These are phyloP conservation scores for Arbutus unedo DNA, from an alignment of 148 eudicot species.

Conservation along the genomic window DNA sequence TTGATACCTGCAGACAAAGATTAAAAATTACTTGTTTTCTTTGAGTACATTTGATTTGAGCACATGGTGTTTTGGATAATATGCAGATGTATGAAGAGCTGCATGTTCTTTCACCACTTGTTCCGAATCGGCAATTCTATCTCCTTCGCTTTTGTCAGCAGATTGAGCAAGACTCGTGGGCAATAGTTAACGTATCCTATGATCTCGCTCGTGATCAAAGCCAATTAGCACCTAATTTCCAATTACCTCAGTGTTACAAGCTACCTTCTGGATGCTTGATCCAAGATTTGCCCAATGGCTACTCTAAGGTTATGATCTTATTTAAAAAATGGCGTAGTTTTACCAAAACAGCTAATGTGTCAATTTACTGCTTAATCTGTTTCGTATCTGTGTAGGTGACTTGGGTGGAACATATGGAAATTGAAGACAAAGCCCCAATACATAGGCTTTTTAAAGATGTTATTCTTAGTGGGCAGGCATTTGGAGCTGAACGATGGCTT, in stretches of 20 bases:
- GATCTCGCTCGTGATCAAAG: conserved; percentile 31
- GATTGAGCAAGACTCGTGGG: conserved; percentile 62
- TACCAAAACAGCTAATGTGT: background rate
- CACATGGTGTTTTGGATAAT: background rate
- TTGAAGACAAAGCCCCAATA: conserved; percentile 42
- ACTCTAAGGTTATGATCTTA: conserved; percentile 42
- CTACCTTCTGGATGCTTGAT: conserved; percentile 78
- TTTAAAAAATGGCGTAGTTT: too few relatives aligned
- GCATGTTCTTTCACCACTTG: conserved; percentile 59
- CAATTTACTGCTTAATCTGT: background rate
- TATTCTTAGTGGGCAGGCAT: conserved; percentile 47
- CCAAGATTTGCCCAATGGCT: conserved; percentile 60
- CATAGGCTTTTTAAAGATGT: conserved; percentile 47
- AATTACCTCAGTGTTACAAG: conserved; percentile 35
- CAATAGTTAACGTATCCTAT: conserved; percentile 56
- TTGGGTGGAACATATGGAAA: conserved; percentile 65
- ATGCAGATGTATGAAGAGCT: conserved; percentile 56
- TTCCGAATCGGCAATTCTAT: conserved; percentile 44
- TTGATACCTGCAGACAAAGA: background rate
- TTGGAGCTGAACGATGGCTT: conserved; percentile 80
- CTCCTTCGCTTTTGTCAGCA: conserved; percentile 58
- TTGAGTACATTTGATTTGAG: background rate
- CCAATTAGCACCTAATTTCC: conserved; percentile 20
- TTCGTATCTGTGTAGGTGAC: conserved; percentile 45
- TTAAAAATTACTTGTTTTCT: background rate